phyloP scores from a whole-genome alignment of 108 stramenopile genomes.

The Thalassiosira profunda region DNA sequence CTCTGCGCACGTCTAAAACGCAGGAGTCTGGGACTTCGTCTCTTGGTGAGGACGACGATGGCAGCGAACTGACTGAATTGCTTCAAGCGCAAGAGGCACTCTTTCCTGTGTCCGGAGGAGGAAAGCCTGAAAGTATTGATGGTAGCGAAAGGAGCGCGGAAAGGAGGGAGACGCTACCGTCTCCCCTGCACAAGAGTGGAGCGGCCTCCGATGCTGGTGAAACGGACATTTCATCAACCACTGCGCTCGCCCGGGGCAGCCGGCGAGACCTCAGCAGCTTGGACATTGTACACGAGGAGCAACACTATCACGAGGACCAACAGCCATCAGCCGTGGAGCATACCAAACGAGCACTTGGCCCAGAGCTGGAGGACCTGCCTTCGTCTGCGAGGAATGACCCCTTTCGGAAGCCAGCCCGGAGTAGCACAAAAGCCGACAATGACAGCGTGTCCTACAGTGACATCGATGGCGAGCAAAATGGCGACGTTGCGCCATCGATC shows the following conservation, averaged over 20 bases:
- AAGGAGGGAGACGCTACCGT: background rate
- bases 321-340: background rate
- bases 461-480: background rate
- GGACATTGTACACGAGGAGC: conserved; percentile 5
- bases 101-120: conserved; percentile 20
- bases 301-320: background rate
- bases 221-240: background rate
- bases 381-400: conserved; percentile 4
- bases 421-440: conserved; percentile 1
- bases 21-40: conserved; percentile 1
- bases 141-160: background rate
- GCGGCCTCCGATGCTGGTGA: background rate
- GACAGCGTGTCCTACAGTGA: conserved; percentile 30
- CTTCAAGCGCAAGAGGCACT: conserved; percentile 38
- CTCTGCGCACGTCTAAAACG: background rate
- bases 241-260: background rate
- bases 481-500: conserved; percentile 1
- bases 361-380: conserved; percentile 16
- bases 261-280: background rate
- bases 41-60: conserved; percentile 12
- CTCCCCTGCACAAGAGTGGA: background rate
- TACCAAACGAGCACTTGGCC: background rate
- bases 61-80: conserved; percentile 34
- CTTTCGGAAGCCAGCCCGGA: background rate
- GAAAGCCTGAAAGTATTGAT: background rate